phyloP scores from a whole-genome alignment of 305 asterid species.

The Fraxinus platypoda region DNA sequence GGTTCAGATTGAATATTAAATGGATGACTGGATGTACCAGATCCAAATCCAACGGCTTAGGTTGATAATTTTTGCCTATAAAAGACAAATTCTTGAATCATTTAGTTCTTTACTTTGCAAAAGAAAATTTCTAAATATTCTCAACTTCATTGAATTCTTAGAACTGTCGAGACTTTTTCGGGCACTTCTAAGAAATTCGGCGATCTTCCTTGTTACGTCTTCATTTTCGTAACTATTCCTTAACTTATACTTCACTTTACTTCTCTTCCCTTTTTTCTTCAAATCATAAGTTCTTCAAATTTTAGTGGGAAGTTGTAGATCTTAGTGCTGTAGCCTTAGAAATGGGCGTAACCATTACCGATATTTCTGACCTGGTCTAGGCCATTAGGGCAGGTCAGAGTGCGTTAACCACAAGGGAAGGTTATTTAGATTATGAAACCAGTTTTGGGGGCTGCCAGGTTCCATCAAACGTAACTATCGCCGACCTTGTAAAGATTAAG shows the following conservation, averaged over 20 bases:
- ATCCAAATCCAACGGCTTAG: not conserved
- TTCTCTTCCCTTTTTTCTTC: not conserved
- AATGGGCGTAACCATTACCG: not conserved
- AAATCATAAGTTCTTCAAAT: not conserved
- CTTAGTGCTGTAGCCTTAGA: not conserved
- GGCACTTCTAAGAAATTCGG: not conserved
- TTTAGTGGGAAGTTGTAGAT: not conserved
- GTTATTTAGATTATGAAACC: not conserved
- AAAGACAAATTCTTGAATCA: not conserved
- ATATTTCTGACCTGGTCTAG: not conserved
- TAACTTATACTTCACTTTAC: not conserved
- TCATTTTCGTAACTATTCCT: not conserved
- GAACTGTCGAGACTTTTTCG: not conserved
- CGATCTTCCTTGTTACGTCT: not conserved
- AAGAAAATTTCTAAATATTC: not conserved
- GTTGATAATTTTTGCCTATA: not conserved
- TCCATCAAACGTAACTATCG: not conserved
- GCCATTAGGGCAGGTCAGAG: not conserved
- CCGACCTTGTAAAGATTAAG: not conserved
- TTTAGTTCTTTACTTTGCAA: not conserved
- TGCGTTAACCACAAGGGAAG: not conserved
- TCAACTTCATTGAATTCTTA: not conserved
- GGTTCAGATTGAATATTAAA: not conserved
- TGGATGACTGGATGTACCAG: not conserved
- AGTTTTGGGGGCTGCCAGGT: not conserved